Evolutionary conservation across 106 monocot genomes (phyloP), one percentile per base, ranked within the genome.

Genomic region (Gastrodia elata): DNA sequence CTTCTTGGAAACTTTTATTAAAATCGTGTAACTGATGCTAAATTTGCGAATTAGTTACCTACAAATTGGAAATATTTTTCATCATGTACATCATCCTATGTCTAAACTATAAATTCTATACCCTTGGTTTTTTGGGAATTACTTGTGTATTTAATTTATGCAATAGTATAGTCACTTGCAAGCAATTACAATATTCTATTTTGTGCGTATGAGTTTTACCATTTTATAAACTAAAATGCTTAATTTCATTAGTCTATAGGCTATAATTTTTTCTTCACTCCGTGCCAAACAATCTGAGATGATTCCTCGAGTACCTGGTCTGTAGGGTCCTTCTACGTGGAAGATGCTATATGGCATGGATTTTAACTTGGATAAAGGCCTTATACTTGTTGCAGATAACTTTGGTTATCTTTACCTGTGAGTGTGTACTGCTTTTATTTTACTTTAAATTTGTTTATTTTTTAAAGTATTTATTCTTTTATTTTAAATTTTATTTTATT

Each of bases 291-390:
- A 33, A 61, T 22, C 52, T 61, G 61, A 61, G 7, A 57, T 25
- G 24, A 9, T 57, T 57, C 25, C 25, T 57, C 22, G n/a, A 77
- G 4, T 77, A n/a, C 26, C 4, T 77, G 34, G 72, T 76, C 70
- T 70, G 49, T 35, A 95, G 91, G 91, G 91, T 35, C 87, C 91
- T 26, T 75, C 83, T 59, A 87, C 74, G 64, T 95, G 91, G 89
- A 72, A 85, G 72, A 95, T 95, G 94, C 35, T 95, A 41, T 95
- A 95, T 84, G 94, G 94, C 28, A 82, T 95, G 91, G 94, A 91
- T 78, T 71, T 84, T 59, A 85, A 89, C 46, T 25, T 73, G 81
- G 94, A 91, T 41, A 95, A 87, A 81, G 83, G 89, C 37, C 71
- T 91, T 74, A 32, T 91, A 49, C 80, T 91, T 65, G 89, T 84